Base-by-base conservation (phyloP, 306 rosid species). In the Benincasa hispida region DNA sequence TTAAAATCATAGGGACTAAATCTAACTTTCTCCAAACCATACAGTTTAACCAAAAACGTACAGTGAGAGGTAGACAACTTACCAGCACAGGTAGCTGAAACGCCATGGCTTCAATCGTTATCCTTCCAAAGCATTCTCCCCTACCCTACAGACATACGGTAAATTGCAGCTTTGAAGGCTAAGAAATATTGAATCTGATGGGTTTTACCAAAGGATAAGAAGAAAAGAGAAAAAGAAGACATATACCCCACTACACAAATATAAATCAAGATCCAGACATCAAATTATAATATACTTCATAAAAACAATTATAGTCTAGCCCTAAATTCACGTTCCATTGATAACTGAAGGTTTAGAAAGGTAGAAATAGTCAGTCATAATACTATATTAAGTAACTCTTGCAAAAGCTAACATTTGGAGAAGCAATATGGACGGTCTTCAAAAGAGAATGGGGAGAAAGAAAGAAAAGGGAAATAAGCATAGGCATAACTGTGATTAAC, bases 91-190 rank as follows among this genome's bases (percentile, higher is more conserved):
- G 97, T 81, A 91, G 82, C 84, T 86, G 94, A 85, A 91, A 91
- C 21, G 89, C 92, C 92, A 91, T 88, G 63, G 97, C 97, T 87
- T 91, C 95, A 50, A 89, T 91, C 47, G 91, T 89, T 85, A 89
- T 91, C 85, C 92, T 89, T 62, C 97, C 97, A 81, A 91, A 91
- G 77, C 94, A 89, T 81, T 89, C 97, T 72, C 97, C 97, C 17
- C 88, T 82, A 15, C 88, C 94, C 97, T 89, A 77, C 81, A 66
- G 54, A 82, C 10, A 19, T 67, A 77, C 5, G 61, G n/a, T 15
- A 72, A 60, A 24, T 75, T 72, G 13, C 60, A 76, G 42, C 21
- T 27, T 45, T 76, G 22, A 2, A 14, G 39, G 58, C 35, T 18
- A 41, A 63, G 21, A 60, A 35, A 32, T 35, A 65, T 27, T 17